These are phyloP conservation scores for Toxicodendron radicans DNA, from an alignment of 345 rosid genomes.

Conservation along the genomic window DNA sequence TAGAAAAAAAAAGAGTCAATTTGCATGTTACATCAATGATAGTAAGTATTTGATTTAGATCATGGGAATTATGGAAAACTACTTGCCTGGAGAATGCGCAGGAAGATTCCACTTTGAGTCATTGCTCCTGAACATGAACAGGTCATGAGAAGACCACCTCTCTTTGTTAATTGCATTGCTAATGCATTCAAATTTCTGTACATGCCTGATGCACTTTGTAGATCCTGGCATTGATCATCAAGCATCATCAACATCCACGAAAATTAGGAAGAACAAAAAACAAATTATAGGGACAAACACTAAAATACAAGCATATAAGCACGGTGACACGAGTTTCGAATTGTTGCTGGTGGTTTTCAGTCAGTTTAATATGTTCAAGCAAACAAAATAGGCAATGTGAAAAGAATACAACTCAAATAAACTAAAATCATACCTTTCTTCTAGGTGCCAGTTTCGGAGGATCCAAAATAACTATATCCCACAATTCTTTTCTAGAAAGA, in stretches of 20 bases:
- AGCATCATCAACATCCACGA: not conserved
- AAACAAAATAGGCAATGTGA: not conserved
- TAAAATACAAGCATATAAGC: no score
- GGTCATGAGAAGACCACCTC: slow-evolving; percentile 89
- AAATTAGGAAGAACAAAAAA: not conserved
- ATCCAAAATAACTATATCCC: slow-evolving; percentile 88
- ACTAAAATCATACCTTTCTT: slow-evolving; percentile 51
- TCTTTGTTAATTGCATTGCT: slow-evolving; percentile 73
- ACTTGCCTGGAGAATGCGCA: slow-evolving; percentile 68
- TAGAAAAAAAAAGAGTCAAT: not conserved
- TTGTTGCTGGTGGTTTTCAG: no score
- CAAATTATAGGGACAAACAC: no score
- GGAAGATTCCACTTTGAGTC: slow-evolving; percentile 81
- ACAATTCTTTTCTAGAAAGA: slow-evolving; percentile 64
- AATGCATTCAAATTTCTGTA: slow-evolving; percentile 75
- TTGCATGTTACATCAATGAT: not conserved
- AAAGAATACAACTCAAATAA: not conserved
- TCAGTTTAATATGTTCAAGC: not conserved
- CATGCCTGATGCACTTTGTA: slow-evolving; percentile 73
- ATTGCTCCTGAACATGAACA: slow-evolving; percentile 95
- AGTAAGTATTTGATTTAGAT: no score
- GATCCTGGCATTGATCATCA: slow-evolving; percentile 44
- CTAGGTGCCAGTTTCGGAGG: slow-evolving; percentile 90
- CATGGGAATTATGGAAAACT: not conserved
- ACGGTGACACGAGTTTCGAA: no score